phyloP scores from a whole-genome alignment of 2,329 filamentous ascomycete genomes.

The Clarireedia sp. region DNA sequence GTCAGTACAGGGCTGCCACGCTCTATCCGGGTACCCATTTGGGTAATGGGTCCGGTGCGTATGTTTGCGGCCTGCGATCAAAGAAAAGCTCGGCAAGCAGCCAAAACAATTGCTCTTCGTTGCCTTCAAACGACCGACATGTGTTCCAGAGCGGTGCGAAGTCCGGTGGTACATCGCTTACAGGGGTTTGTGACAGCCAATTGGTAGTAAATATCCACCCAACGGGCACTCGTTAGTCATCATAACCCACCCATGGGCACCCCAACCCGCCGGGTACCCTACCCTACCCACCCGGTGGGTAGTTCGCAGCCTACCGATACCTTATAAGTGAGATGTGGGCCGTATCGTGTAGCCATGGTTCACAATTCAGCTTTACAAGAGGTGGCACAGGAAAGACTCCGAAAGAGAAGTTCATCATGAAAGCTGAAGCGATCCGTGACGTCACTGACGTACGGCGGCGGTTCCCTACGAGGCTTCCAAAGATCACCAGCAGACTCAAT shows the following conservation, averaged over 20 bases:
- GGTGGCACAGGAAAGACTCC: constrained; percentile 35
- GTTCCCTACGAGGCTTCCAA: constrained; percentile 30
- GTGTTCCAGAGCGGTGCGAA: constrained; percentile 38
- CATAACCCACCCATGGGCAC: too few relatives aligned
- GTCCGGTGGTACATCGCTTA: too few relatives aligned
- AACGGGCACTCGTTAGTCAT: too few relatives aligned
- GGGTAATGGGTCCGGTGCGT: constrained; percentile 32
- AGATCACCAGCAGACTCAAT: constrained; percentile 31
- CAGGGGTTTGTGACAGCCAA: too few relatives aligned
- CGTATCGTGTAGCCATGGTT: too few relatives aligned
- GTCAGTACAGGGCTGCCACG: too few relatives aligned
- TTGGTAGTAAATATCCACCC: too few relatives aligned
- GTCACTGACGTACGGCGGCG: constrained; percentile 32
- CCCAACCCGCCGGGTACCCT: too few relatives aligned
- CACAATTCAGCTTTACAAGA: constrained; percentile 49
- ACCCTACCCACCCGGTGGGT: too few relatives aligned
- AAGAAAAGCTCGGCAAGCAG: constrained; percentile 39
- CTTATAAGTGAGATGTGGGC: too few relatives aligned
- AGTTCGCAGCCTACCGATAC: too few relatives aligned
- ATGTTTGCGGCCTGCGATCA: constrained; percentile 31
- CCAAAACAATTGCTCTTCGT: constrained; percentile 37
- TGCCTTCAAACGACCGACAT: constrained; percentile 25
- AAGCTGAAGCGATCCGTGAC: constrained; percentile 38
- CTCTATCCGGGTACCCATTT: too few relatives aligned
- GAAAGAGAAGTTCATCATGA: constrained; percentile 41